Percentiles rank a stretch among this genome's conserved stretches.
Evolutionary conservation across 1,284 basidiomycete genomes (phyloP).

Genomic region (Gomphus bonarii): DNA sequence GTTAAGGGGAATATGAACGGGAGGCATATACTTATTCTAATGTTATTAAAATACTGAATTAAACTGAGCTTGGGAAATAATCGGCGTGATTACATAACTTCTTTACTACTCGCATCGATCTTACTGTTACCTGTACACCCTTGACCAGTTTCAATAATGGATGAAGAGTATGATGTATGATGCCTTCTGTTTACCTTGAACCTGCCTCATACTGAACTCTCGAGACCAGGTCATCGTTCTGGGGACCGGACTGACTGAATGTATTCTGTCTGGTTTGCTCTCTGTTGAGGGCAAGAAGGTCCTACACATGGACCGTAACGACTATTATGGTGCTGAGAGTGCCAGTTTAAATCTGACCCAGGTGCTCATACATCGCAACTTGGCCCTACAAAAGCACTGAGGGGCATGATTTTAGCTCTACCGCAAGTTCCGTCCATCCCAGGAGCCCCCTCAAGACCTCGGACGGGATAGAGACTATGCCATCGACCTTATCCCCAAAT

Average conservation of each 20-base stretch:
- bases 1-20: not conserved
- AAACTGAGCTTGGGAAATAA: too few relatives aligned
- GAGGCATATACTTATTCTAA: not conserved
- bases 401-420: constrained; percentile 31
- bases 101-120: not conserved
- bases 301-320: constrained; percentile 98
- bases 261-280: constrained; percentile 91
- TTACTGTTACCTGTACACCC: not conserved
- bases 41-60: not conserved
- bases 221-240: constrained; percentile 74
- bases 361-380: constrained; percentile 31
- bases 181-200: constrained; percentile 10
- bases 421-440: constrained; percentile 84
- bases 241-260: constrained; percentile 96
- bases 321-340: constrained; percentile 98
- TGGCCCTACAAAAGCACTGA: not conserved
- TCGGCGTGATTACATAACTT: not conserved
- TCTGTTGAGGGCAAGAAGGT: constrained; percentile 99
- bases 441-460: constrained; percentile 63
- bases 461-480: constrained; percentile 94
- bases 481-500: constrained; percentile 91
- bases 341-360: constrained; percentile 97
- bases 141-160: constrained; percentile 38
- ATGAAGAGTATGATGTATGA: constrained; percentile 82
- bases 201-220: constrained; percentile 13